phyloP scores from a whole-genome alignment of 208 protist genomes.

The Histomonas meleagridis region DNA sequence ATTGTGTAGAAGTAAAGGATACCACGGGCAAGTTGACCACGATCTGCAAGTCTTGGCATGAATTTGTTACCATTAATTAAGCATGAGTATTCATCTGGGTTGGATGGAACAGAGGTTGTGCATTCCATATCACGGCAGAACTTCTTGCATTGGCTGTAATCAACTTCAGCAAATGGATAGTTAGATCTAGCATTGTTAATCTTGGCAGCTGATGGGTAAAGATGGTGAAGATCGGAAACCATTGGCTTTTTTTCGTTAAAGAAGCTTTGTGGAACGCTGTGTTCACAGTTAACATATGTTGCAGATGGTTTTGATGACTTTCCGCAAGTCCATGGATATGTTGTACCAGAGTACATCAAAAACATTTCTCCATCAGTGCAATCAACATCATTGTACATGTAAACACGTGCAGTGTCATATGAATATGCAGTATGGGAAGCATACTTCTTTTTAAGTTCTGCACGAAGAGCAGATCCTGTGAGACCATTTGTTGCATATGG shows the following conservation, averaged over 20 bases:
- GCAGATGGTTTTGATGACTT: not conserved
- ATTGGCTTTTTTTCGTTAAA: not conserved
- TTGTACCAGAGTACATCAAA: not conserved
- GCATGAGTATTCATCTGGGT: not conserved
- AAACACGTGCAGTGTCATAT: not conserved
- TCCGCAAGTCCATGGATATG: not conserved
- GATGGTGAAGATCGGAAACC: not conserved
- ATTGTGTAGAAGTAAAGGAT: constrained; percentile 12
- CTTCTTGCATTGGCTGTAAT: not conserved
- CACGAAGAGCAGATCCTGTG: no score
- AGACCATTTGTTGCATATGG: no score
- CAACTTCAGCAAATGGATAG: not conserved
- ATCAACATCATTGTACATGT: constrained; percentile 29
- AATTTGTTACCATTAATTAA: not conserved
- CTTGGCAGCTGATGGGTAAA: not conserved
- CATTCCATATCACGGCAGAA: not conserved
- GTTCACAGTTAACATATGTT: not conserved
- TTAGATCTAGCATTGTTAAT: not conserved
- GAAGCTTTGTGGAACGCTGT: not conserved
- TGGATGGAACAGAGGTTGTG: not conserved
- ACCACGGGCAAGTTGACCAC: not conserved
- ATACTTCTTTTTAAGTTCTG: no score
- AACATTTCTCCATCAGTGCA: not conserved
- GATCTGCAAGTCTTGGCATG: not conserved
- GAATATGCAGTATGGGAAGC: not conserved